These are phyloP conservation scores for Coriaria nepalensis DNA, from an alignment of 306 rosid species.

Conservation along the genomic window DNA sequence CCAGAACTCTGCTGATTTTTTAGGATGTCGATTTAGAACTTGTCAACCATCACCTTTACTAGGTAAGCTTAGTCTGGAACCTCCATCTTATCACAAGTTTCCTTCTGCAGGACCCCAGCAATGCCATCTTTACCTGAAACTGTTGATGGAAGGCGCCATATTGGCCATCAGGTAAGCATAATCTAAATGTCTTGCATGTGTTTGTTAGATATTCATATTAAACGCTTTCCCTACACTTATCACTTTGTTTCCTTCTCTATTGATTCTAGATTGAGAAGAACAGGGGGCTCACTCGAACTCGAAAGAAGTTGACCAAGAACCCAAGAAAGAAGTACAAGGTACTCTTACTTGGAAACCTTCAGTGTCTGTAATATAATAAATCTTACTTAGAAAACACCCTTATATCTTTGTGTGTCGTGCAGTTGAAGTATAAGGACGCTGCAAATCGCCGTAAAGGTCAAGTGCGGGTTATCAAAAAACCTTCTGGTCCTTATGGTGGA, in stretches of 20 bases:
- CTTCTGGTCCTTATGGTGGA: constrained; percentile 51
- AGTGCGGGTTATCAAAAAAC: constrained; percentile 44
- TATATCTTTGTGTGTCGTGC: constrained; percentile 12
- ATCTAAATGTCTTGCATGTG: not conserved
- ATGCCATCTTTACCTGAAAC: constrained; percentile 35
- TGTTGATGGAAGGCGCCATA: constrained; percentile 60
- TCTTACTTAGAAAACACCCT: not conserved
- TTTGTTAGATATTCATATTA: not conserved
- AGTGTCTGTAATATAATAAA: not conserved
- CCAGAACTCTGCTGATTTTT: too few species aligned
- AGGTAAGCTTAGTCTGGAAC: too few species aligned
- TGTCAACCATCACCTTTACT: too few species aligned
- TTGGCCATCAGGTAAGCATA: constrained; percentile 40
- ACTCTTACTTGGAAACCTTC: constrained; percentile 9
- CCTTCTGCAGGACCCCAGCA: constrained; percentile 28
- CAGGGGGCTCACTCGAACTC: constrained; percentile 61
- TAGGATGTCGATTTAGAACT: too few species aligned
- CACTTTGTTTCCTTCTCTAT: constrained; percentile 7
- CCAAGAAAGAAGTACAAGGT: constrained; percentile 95
- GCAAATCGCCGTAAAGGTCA: constrained; percentile 48
- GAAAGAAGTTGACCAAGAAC: constrained; percentile 66
- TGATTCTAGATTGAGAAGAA: constrained; percentile 57
- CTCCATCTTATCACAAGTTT: not conserved
- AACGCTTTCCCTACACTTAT: not conserved
- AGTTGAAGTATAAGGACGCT: constrained; percentile 69